Conservation (phyloP, 192 early-diverging fungal species). For the Pilaira anomala region DNA sequence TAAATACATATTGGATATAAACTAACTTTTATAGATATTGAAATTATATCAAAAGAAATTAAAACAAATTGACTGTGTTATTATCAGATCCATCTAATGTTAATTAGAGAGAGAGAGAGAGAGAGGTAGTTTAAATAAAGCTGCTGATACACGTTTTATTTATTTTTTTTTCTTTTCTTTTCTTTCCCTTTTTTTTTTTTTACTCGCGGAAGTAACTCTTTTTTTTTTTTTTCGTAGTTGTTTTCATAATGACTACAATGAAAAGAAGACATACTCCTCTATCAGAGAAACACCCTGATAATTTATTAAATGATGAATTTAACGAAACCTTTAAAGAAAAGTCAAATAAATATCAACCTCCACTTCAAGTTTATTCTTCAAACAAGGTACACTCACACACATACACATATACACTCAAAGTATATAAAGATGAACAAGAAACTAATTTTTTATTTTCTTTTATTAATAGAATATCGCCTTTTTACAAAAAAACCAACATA, state of each 20-base stretch:
- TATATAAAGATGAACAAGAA: not conserved
- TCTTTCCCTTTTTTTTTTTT: not conserved
- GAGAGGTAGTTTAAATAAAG: no score
- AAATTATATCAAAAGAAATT: no score
- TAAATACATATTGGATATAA: no score
- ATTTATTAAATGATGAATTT: not conserved
- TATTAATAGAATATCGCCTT: slow-evolving; percentile 39
- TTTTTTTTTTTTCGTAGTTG: not conserved
- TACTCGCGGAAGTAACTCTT: not conserved
- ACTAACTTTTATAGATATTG: no score
- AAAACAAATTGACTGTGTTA: no score
- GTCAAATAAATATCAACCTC: slow-evolving; percentile 20
- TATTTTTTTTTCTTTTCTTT: not conserved
- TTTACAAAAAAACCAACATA: slow-evolving; percentile 46
- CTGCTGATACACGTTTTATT: no score
- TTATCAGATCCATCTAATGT: no score
- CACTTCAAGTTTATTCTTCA: slow-evolving; percentile 39
- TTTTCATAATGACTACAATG: slow-evolving; percentile 25
- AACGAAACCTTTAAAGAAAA: slow-evolving; percentile 10
- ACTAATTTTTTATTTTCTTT: slow-evolving; percentile 1
- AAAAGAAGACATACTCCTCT: slow-evolving; percentile 33
- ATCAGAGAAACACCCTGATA: slow-evolving; percentile 1
- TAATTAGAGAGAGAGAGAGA: no score
- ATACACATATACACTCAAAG: not conserved
- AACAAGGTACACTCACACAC: slow-evolving; percentile 44